Evolutionary conservation across 495 filamentous ascomycete genomes (phyloP).

Genomic region (Xylaria flabelliformis): DNA sequence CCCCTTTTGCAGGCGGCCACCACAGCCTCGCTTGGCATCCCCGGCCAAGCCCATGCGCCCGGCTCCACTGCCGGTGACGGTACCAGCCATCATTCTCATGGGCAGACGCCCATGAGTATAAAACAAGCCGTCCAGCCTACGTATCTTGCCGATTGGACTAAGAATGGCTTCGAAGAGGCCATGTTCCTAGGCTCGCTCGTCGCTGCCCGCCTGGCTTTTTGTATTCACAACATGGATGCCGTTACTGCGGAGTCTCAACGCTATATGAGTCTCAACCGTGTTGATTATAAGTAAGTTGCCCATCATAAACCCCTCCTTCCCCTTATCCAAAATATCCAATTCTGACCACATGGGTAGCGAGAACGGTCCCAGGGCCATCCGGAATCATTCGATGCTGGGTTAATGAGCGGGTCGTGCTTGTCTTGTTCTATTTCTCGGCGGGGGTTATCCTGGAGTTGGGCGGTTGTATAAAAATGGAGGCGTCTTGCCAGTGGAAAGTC

Average conservation of each 20-base stretch:
- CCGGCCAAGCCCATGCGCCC: conserved; percentile 48
- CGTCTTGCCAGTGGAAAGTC: conserved; percentile 16
- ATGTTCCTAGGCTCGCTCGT: conserved; percentile 82
- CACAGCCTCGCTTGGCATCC: conserved; percentile 64
- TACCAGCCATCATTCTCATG: conserved; percentile 70
- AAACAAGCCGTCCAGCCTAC: conserved; percentile 78
- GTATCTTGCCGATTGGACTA: conserved; percentile 94
- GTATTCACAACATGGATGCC: conserved; percentile 55
- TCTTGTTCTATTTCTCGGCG: conserved; percentile 19
- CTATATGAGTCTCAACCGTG: conserved; percentile 51
- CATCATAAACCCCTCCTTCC: background rate
- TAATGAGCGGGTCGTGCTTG: background rate
- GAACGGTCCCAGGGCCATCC: conserved; percentile 50
- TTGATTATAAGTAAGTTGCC: conserved; percentile 57
- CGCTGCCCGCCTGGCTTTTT: conserved; percentile 75
- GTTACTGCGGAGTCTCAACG: conserved; percentile 48
- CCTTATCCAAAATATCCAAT: background rate
- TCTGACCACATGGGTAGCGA: conserved; percentile 43
- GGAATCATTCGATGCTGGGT: conserved; percentile 50
- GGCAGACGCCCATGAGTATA: conserved; percentile 87
- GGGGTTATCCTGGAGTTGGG: conserved; percentile 3
- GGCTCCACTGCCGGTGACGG: conserved; percentile 48
- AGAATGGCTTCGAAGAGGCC: conserved; percentile 78
- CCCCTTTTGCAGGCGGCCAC: conserved; percentile 93
- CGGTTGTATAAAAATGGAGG: conserved; percentile 19